phyloP scores from a whole-genome alignment of 257 asterid species.

The Scutellaria galericulata region DNA sequence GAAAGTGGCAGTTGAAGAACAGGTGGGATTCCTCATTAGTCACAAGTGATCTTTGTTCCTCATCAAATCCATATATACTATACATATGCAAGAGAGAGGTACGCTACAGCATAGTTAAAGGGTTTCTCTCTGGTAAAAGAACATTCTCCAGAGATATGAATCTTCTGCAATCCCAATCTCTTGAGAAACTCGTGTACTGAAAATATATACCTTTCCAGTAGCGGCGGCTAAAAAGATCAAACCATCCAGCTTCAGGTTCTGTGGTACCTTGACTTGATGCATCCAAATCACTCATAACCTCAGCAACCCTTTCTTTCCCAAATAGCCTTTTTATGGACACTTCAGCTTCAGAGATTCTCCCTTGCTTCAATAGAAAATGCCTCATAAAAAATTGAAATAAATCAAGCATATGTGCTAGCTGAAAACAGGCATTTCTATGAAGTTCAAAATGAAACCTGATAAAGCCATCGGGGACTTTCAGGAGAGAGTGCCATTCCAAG shows the following conservation, averaged over 20 bases:
- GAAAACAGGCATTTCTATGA: slow-evolving; percentile 14
- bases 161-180: slow-evolving; percentile 12
- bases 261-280: slow-evolving; percentile 79
- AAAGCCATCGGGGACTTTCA: slow-evolving; percentile 99
- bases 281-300: slow-evolving; percentile 80
- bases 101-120: neutral
- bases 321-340: slow-evolving; percentile 67
- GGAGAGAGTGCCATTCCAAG: slow-evolving; percentile 96
- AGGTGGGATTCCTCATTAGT: neutral
- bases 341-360: slow-evolving; percentile 76
- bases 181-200: neutral
- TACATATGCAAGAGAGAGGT: neutral
- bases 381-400: slow-evolving; percentile 11
- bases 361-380: slow-evolving; percentile 65
- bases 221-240: slow-evolving; percentile 94
- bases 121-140: neutral
- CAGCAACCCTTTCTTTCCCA: slow-evolving; percentile 94
- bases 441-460: slow-evolving; percentile 55
- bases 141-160: neutral
- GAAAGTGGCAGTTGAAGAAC: neutral
- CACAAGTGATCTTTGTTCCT: neutral
- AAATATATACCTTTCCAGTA: slow-evolving; percentile 76
- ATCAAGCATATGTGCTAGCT: neutral
- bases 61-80: neutral
- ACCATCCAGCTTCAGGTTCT: slow-evolving; percentile 98